Percentiles rank a stretch among this genome's conserved stretches.
phyloP scores from a whole-genome alignment of 2,329 filamentous ascomycete genomes.

The Leptographium wingfieldii region DNA sequence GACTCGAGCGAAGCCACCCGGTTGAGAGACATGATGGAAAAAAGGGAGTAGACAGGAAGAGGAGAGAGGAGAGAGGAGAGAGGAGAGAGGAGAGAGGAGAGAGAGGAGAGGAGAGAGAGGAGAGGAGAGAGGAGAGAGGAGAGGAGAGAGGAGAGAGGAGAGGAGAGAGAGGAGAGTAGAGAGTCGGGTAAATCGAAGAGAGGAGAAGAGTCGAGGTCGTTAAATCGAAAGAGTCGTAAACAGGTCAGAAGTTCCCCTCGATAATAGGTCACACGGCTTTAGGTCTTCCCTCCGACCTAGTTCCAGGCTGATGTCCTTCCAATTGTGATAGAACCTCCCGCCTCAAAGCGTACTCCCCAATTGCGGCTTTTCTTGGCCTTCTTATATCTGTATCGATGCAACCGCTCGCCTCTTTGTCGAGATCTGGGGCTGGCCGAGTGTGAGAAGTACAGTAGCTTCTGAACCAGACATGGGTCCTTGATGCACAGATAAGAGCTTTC shows the following conservation, averaged over 20 bases:
- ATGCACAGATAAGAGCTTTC: not conserved
- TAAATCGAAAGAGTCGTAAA: no score
- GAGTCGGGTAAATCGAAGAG: not conserved
- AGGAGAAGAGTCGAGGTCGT: not conserved
- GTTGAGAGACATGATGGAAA: slow-evolving; percentile 35
- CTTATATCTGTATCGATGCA: not conserved
- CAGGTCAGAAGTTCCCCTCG: no score
- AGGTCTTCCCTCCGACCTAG: no score
- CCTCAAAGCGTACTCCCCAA: not conserved
- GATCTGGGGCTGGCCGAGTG: not conserved
- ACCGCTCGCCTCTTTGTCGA: not conserved
- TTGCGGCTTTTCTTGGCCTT: not conserved
- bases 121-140: not conserved
- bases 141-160: not conserved
- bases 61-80: not conserved
- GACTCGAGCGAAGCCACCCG: slow-evolving; percentile 41
- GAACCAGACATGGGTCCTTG: not conserved
- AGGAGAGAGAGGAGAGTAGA: not conserved
- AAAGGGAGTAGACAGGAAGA: not conserved
- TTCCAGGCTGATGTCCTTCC: no score
- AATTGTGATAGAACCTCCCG: no score
- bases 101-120: not conserved
- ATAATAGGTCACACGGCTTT: no score
- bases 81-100: not conserved
- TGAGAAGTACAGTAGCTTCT: not conserved